phyloP scores from a whole-genome alignment of 495 filamentous ascomycete genomes.

The Xanthoparmelia taractica region DNA sequence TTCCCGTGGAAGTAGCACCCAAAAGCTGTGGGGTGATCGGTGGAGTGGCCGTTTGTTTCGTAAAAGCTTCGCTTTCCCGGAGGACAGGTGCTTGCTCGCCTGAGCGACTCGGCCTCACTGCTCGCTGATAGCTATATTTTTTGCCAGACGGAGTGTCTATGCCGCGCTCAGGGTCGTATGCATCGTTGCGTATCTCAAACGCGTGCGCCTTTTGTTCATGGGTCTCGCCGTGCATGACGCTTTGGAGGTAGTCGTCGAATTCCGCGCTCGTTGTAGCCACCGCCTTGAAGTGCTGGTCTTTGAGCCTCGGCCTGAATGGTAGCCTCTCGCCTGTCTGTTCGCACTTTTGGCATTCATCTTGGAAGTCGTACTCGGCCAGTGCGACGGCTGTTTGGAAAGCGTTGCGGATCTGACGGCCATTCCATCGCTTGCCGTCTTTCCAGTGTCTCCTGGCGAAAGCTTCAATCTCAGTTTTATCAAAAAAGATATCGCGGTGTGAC shows the following conservation, averaged over 20 bases:
- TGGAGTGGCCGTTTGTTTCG: background rate
- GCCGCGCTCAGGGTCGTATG: background rate
- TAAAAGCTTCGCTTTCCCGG: background rate
- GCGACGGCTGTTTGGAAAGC: constrained; percentile 36
- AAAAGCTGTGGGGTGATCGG: background rate
- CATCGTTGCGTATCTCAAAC: background rate
- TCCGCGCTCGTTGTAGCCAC: constrained; percentile 12
- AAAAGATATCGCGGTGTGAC: background rate
- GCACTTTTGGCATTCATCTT: constrained; percentile 1
- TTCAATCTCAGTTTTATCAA: constrained; percentile 1
- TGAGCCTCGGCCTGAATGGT: constrained; percentile 1
- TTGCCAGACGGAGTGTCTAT: background rate
- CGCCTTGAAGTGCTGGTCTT: constrained; percentile 5
- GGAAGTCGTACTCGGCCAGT: constrained; percentile 30
- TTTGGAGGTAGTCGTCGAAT: constrained; percentile 17
- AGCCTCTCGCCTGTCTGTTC: background rate
- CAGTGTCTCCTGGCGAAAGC: constrained; percentile 12
- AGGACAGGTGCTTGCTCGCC: background rate
- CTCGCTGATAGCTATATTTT: background rate
- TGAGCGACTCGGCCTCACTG: background rate
- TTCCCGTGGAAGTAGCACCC: background rate
- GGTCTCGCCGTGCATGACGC: constrained; percentile 4
- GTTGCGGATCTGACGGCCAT: constrained; percentile 40
- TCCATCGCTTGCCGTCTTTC: constrained; percentile 27
- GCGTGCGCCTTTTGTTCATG: background rate